These are phyloP conservation scores for Amphirosellinia nigrospora DNA, from an alignment of 495 filamentous ascomycete species.

Conservation along the genomic window DNA sequence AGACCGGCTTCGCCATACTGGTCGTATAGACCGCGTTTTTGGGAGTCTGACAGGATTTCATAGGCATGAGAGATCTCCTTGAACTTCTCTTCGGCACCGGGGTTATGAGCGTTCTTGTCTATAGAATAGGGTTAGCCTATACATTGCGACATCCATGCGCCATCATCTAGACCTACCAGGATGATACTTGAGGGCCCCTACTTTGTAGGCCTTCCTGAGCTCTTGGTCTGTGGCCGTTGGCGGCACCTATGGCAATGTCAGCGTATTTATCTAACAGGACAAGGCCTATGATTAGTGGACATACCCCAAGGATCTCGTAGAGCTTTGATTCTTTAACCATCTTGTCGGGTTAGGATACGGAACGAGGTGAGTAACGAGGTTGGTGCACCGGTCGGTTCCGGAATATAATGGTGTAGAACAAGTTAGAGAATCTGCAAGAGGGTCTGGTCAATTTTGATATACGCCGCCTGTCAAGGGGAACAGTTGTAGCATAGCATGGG, in stretches of 20 bases:
- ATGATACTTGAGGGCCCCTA: slow-evolving; percentile 86
- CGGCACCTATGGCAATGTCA: slow-evolving; percentile 64
- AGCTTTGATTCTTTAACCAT: slow-evolving; percentile 93
- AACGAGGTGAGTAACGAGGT: not conserved
- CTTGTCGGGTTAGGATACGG: slow-evolving; percentile 45
- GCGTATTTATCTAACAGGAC: not conserved
- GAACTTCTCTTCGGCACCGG: slow-evolving; percentile 94
- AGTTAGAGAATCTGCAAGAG: slow-evolving; percentile 21
- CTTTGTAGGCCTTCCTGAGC: slow-evolving; percentile 90
- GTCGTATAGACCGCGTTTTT: slow-evolving; percentile 92
- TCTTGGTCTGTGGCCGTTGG: slow-evolving; percentile 76
- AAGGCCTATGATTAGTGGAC: slow-evolving; percentile 36
- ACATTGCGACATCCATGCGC: not conserved
- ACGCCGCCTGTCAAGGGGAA: not conserved
- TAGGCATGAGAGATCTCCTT: slow-evolving; percentile 96
- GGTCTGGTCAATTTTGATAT: slow-evolving; percentile 18
- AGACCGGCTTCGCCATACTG: slow-evolving; percentile 97
- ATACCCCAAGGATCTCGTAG: slow-evolving; percentile 86
- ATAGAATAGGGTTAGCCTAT: slow-evolving; percentile 34
- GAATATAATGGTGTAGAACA: not conserved
- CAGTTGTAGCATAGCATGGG: not conserved
- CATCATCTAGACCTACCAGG: slow-evolving; percentile 67
- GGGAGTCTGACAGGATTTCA: slow-evolving; percentile 87
- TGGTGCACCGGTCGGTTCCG: not conserved
- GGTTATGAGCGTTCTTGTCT: slow-evolving; percentile 98